Evolutionary conservation across 371 early-diverging fungal species (phyloP), one percentile per base, ranked within the genome.

Genomic region (Fennellomyces sp.): DNA sequence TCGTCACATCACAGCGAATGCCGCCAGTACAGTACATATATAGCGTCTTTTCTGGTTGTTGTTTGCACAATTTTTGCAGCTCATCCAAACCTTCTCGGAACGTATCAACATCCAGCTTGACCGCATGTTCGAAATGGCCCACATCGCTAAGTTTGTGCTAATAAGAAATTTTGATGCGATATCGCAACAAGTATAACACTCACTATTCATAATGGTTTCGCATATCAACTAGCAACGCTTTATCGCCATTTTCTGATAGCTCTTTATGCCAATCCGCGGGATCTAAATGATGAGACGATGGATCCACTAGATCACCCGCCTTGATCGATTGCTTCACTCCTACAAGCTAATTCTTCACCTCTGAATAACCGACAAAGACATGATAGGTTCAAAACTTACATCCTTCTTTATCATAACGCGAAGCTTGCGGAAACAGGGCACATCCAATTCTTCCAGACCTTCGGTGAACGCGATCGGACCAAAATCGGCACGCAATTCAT

Each of bases 21-120:
- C 92, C 92, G 19, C 92, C 92, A 2, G 92, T 91, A 72, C 92
- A 92, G 59, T 92, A 92, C 92, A 91, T 91, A 64, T 85, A 88
- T 17, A 92, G 82, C 25, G 82, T 83, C 59, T 88, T 66, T 23
- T 85, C 70, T 13, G 68, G 76, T 51, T 35, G 48, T 23, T 56
- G 23, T 27, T 55, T 45, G 4, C 69, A 49, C 23, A 77, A 26
- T 12, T 57, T 38, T 30, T 74, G 72, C 28, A 77, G 33, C 19
- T 69, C 62, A 42, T 80, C 71, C 56, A 77, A 65, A 17, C 84
- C 79, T 19, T 91, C 89, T 62, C 85, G 76, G 63, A 91, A 92
- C 1, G 92, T 92, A 39, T 89, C 91, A 8, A 86, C 88, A 64
- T 91, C 84, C 39, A 86, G 87, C 29, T 86, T 79, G 28, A 80